These are phyloP conservation scores for Vicia faba DNA, from an alignment of 306 rosid genomes.

Conservation along the genomic window DNA sequence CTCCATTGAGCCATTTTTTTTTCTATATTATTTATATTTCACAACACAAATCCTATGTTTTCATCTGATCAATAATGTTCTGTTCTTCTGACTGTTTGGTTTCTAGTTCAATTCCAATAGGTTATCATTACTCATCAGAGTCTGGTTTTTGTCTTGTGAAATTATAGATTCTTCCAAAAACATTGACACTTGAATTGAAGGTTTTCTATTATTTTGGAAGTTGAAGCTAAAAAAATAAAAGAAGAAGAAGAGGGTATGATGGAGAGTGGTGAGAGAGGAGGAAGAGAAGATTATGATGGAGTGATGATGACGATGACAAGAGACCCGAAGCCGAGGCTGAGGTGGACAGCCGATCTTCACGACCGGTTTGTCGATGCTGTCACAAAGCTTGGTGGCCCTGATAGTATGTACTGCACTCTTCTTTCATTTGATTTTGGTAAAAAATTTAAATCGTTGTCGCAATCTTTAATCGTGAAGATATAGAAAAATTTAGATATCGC, in stretches of 20 bases:
- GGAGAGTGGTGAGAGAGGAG: constrained; percentile 27
- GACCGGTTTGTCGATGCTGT: constrained; percentile 90
- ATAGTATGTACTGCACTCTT: constrained; percentile 54
- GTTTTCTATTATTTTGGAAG: background rate
- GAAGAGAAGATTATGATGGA: constrained; percentile 53
- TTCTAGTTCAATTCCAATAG: constrained; percentile 9
- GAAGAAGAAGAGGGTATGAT: background rate
- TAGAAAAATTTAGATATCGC: no score
- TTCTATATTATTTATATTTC: background rate
- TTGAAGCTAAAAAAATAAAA: background rate
- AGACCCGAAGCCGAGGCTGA: constrained; percentile 88
- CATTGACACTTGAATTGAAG: background rate
- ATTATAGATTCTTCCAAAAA: constrained; percentile 12
- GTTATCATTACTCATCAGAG: constrained; percentile 20
- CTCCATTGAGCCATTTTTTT: constrained; percentile 15
- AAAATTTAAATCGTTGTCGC: no score
- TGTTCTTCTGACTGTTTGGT: constrained; percentile 30
- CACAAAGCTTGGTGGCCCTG: constrained; percentile 97
- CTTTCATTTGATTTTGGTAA: background rate
- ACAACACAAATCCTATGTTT: constrained; percentile 28
- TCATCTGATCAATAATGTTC: constrained; percentile 23
- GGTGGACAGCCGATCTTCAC: constrained; percentile 97
- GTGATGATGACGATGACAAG: constrained; percentile 89
- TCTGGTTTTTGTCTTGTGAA: background rate
- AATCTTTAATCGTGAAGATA: no score